phyloP scores from a whole-genome alignment of 805 yeast genomes.

The Metschnikowia chrysomelidarum region DNA sequence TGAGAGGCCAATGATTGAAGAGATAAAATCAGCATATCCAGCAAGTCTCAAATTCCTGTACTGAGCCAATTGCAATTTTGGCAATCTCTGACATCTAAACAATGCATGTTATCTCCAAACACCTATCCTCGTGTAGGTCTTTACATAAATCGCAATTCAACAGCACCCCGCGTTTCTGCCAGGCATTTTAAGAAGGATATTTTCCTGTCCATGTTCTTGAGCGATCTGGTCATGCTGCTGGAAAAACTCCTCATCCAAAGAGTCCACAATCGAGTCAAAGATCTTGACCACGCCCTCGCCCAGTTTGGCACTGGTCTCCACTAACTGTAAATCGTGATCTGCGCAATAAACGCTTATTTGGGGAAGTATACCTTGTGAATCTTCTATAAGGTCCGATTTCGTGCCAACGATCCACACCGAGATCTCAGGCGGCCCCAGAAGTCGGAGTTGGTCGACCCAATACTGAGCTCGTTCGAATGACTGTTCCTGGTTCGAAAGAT shows the following conservation, averaged over 20 bases:
- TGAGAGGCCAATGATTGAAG: too few species aligned
- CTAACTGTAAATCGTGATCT: constrained; percentile 21
- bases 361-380: background rate
- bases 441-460: constrained; percentile 81
- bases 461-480: constrained; percentile 70
- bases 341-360: constrained; percentile 12
- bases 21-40: too few species aligned
- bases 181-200: constrained; percentile 3
- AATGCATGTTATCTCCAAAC: too few species aligned
- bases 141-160: too few species aligned
- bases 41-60: too few species aligned
- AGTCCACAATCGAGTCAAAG: constrained; percentile 32
- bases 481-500: constrained; percentile 50
- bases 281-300: constrained; percentile 55
- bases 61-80: too few species aligned
- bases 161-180: constrained; percentile 5
- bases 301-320: constrained; percentile 65
- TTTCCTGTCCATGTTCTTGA: constrained; percentile 5
- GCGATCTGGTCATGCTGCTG: constrained; percentile 16
- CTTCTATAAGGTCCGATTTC: constrained; percentile 60
- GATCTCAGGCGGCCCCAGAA: constrained; percentile 25
- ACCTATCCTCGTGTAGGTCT: too few species aligned
- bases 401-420: constrained; percentile 69
- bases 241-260: constrained; percentile 32
- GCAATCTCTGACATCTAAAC: too few species aligned